Percentiles rank a stretch among this genome's conserved stretches.
phyloP scores from a whole-genome alignment of 78 protist genomes.

The Dictyostelium intermedium region DNA sequence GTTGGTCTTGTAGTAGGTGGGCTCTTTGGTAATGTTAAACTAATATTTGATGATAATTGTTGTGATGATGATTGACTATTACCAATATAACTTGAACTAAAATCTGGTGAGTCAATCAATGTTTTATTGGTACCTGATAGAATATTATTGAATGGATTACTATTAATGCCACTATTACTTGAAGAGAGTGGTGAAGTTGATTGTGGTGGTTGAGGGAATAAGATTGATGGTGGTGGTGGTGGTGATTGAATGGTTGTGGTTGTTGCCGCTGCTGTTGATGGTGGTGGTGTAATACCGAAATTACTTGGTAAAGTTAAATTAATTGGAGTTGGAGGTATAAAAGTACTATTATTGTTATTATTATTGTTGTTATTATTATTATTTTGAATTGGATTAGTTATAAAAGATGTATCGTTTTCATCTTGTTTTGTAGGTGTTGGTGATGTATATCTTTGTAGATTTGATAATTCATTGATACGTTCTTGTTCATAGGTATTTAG shows the following conservation, averaged over 20 bases:
- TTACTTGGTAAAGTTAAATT: not conserved
- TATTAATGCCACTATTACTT: not conserved
- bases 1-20: not conserved
- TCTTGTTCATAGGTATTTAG: constrained; percentile 45
- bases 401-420: not conserved
- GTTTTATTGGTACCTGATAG: not conserved
- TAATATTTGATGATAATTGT: not conserved
- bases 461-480: constrained; percentile 36
- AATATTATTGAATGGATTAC: not conserved
- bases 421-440: not conserved
- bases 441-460: constrained; percentile 22
- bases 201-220: not conserved
- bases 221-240: not conserved
- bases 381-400: not conserved
- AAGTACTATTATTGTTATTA: not conserved
- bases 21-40: not conserved
- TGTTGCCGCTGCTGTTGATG: not conserved
- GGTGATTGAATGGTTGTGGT: too few relatives aligned
- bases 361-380: not conserved
- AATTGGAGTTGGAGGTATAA: not conserved
- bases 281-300: not conserved
- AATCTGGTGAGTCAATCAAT: not conserved
- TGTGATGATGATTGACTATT: not conserved
- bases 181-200: not conserved
- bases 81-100: not conserved